Evolutionary conservation across 768 basidiomycete species (phyloP).

Genomic region (Polyporus arcularius): DNA sequence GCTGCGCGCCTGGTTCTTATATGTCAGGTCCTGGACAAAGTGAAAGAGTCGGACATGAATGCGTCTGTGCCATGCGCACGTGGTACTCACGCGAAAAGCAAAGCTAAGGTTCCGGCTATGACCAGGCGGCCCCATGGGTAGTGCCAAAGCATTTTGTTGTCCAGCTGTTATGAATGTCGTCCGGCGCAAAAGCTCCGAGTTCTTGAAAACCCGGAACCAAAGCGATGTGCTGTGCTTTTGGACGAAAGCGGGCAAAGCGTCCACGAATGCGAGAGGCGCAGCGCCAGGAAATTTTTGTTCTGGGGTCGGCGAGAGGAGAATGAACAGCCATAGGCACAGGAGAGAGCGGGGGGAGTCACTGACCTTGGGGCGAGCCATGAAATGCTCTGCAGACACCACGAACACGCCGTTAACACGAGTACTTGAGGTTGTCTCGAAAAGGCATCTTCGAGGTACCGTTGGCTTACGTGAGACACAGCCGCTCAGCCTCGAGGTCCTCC

Average conservation of each 20-base stretch:
- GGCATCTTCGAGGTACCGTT: not conserved
- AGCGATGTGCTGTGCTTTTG: slow-evolving; percentile 4
- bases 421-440: slow-evolving; percentile 5
- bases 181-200: slow-evolving; percentile 8
- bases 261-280: not conserved
- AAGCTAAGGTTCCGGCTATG: slow-evolving; percentile 19
- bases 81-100: slow-evolving; percentile 26
- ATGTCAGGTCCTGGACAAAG: slow-evolving; percentile 23
- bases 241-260: not conserved
- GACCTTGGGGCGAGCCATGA: slow-evolving; percentile 23
- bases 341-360: slow-evolving; percentile 23
- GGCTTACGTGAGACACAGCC: slow-evolving; percentile 15
- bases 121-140: not conserved
- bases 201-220: slow-evolving; percentile 6
- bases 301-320: slow-evolving; percentile 15
- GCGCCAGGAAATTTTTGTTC: slow-evolving; percentile 11
- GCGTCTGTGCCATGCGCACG: slow-evolving; percentile 19
- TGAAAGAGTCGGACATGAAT: slow-evolving; percentile 23
- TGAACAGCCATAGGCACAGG: slow-evolving; percentile 28
- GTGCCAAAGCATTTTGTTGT: slow-evolving; percentile 18
- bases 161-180: slow-evolving; percentile 6
- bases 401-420: slow-evolving; percentile 32
- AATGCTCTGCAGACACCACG: slow-evolving; percentile 30
- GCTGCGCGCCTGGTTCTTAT: slow-evolving; percentile 22
- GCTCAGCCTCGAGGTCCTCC: not conserved